Evolutionary conservation across 805 yeast genomes (phyloP), one percentile per base, ranked within the genome.

Genomic region (Diddensiella transvaalensis): DNA sequence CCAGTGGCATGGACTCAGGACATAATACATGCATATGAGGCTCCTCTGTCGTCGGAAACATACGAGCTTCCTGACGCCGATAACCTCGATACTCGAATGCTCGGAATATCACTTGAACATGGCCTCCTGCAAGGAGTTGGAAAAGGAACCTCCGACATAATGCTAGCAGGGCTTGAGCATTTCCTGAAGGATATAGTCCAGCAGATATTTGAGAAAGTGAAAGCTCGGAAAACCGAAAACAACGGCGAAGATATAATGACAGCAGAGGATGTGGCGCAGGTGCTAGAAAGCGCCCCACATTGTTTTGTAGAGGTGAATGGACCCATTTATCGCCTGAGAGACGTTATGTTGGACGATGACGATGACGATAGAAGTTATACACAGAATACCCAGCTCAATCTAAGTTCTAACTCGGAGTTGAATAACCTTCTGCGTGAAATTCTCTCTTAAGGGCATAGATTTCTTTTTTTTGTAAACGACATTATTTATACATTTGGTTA

Each of bases 1-100:
- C 63, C 70, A 4, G 60, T 57, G 44, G 84, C 84, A 57, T 89
- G 96, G 91, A 87, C 95, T 19, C 96, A 90, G 64, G 98, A 93
- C 61, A 87, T 93, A 15, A 76, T 84, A 46, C 89, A 84, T 60
- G 95, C 93, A 2, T 77, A 87, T 47, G 88, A 86, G 56, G 79
- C 93, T 1, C 91, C 93, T 3, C 72, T 90, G 30, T 77, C 91
- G 1, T 72, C 86, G 0, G 96, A 91, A 56, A 73, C 79, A 32
- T 87, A 74, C 62, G 90, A 90, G 53, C 65, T 93, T 3, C 97
- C 97, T 0, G 98, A 91, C 55, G 73, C 75, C 36, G 89, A 82
- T 40, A 76, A 75, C 33, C 66, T 93, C 40, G 77, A 79, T 45
- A 70, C 81, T 10, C 74, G 89, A 45, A 81, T 93, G 74, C 67